Conservation (phyloP, 148 eudicot species). For the Chenopodium album region DNA sequence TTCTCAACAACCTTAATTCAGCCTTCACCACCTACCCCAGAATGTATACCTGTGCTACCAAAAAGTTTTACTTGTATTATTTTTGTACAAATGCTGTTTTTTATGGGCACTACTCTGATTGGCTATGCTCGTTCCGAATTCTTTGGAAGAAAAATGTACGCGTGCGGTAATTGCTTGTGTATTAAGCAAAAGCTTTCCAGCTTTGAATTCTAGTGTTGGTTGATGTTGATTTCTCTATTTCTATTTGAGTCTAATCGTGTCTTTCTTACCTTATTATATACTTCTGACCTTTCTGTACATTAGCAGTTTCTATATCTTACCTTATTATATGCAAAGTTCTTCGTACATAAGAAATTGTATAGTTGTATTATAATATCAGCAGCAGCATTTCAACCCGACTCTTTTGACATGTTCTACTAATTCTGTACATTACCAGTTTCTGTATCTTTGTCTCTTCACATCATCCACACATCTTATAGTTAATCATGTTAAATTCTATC, state of each 20-base stretch:
- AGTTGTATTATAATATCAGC: not conserved
- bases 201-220: not conserved
- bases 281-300: too few species aligned
- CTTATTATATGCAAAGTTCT: too few species aligned
- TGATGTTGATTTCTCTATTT: not conserved
- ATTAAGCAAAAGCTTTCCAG: not conserved
- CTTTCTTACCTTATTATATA: not conserved
- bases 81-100: slow-evolving; percentile 5
- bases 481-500: not conserved
- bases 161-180: not conserved
- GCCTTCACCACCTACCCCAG: slow-evolving; percentile 15
- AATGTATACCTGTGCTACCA: not conserved
- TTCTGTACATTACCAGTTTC: not conserved
- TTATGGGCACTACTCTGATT: not conserved
- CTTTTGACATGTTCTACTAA: not conserved
- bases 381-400: not conserved
- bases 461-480: not conserved
- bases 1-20: slow-evolving; percentile 14
- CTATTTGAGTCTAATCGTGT: not conserved
- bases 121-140: slow-evolving; percentile 12
- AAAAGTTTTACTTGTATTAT: not conserved
- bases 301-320: too few species aligned
- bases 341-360: too few species aligned
- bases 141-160: slow-evolving; percentile 7
- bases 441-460: not conserved